These are phyloP conservation scores for Neofusicoccum parvum DNA, from an alignment of 2,329 filamentous ascomycete genomes.

Conservation along the genomic window DNA sequence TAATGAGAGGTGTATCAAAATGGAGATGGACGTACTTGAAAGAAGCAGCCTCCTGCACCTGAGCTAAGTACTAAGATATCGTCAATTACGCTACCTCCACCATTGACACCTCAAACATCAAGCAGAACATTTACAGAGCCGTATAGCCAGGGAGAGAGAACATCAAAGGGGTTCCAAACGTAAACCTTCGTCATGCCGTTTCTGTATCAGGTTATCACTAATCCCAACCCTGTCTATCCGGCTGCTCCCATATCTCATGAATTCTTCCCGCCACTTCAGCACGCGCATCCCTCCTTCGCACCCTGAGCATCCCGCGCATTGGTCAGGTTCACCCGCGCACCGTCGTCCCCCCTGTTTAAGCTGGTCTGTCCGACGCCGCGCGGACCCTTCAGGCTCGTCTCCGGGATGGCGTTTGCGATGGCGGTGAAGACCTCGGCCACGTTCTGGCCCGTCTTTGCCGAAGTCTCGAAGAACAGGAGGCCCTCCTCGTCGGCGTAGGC, in stretches of 20 bases:
- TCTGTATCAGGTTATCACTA: conserved; percentile 8
- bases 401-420: conserved; percentile 96
- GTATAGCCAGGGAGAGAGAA: background rate
- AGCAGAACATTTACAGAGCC: conserved; percentile 11
- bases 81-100: background rate
- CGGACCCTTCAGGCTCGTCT: conserved; percentile 90
- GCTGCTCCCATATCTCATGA: background rate
- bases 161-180: background rate
- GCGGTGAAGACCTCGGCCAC: conserved; percentile 96
- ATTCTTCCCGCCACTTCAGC: conserved; percentile 50
- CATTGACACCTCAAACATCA: background rate
- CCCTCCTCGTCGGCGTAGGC: conserved; percentile 93
- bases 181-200: conserved; percentile 16
- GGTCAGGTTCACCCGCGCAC: conserved; percentile 78
- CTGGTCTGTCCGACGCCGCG: conserved; percentile 66
- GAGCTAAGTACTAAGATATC: background rate
- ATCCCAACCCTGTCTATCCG: background rate
- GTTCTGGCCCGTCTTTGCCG: conserved; percentile 92
- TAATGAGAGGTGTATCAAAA: background rate
- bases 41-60: too few species aligned
- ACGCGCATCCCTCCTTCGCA: conserved; percentile 91
- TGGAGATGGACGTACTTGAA: background rate
- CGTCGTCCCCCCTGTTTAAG: conserved; percentile 61
- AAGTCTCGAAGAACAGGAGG: conserved; percentile 95
- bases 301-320: conserved; percentile 67